Conservation (phyloP, 2,329 filamentous ascomycete genomes). For the Bisporella sp. region DNA sequence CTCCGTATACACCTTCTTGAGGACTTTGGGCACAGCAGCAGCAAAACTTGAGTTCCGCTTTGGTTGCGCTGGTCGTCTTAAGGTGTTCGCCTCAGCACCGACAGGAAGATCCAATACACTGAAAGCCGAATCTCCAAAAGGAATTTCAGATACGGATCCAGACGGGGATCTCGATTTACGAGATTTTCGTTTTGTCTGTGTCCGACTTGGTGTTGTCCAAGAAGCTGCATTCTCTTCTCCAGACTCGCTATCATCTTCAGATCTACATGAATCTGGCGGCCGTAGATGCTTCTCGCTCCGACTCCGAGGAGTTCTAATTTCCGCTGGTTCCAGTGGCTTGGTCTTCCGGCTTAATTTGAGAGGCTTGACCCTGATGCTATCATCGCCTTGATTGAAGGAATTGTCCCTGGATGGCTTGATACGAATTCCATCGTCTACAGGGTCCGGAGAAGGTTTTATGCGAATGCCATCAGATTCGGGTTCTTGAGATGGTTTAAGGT, state of each 20-base stretch:
- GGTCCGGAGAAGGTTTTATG: conserved; percentile 16
- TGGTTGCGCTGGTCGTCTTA: conserved; percentile 36
- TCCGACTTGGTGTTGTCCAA: conserved; percentile 17
- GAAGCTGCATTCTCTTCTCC: conserved; percentile 14
- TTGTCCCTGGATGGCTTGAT: conserved; percentile 19
- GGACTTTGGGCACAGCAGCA: conserved; percentile 49
- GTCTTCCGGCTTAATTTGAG: conserved; percentile 10
- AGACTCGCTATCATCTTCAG: conserved; percentile 1
- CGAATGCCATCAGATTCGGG: conserved; percentile 15
- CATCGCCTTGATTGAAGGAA: conserved; percentile 14
- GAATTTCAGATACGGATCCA: conserved; percentile 51
- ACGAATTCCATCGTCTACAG: conserved; percentile 14
- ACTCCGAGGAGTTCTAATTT: conserved; percentile 11
- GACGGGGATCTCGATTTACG: conserved; percentile 17
- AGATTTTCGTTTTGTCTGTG: conserved; percentile 13
- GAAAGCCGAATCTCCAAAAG: conserved; percentile 60
- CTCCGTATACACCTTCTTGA: conserved; percentile 58
- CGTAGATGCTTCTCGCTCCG: conserved; percentile 17
- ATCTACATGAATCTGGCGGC: conserved; percentile 11
- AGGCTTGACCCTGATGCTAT: conserved; percentile 13
- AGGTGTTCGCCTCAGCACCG: conserved; percentile 40
- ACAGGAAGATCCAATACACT: conserved; percentile 54
- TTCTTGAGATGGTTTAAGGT: not conserved
- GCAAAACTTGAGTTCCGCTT: conserved; percentile 48
- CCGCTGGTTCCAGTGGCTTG: not conserved